These are phyloP conservation scores for Naumovozyma dairenensis DNA, from an alignment of 805 yeast genomes.

Conservation along the genomic window DNA sequence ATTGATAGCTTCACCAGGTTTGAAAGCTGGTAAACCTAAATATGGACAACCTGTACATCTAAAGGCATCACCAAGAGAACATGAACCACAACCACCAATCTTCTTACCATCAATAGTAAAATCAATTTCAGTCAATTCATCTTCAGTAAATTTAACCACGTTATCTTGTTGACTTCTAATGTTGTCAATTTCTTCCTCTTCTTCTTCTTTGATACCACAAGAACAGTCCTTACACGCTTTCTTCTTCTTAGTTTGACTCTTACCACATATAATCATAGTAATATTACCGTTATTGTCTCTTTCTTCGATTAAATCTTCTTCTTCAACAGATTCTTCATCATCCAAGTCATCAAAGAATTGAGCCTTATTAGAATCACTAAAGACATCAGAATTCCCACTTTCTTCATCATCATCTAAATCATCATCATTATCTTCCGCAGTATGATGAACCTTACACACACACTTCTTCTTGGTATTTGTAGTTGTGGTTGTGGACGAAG, in stretches of 20 bases:
- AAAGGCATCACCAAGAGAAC: constrained; percentile 96
- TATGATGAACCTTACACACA: constrained; percentile 17
- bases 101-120: constrained; percentile 89
- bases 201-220: constrained; percentile 88
- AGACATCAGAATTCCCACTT: constrained; percentile 35
- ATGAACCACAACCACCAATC: constrained; percentile 95
- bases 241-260: constrained; percentile 33
- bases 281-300: constrained; percentile 4
- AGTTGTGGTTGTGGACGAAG: neutral
- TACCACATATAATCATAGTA: constrained; percentile 26
- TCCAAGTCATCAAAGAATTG: constrained; percentile 41
- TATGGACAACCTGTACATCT: constrained; percentile 98
- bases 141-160: constrained; percentile 36
- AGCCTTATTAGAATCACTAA: constrained; percentile 37
- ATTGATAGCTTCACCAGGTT: constrained; percentile 87
- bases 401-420: constrained; percentile 27
- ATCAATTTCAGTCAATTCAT: constrained; percentile 82
- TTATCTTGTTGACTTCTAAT: constrained; percentile 26
- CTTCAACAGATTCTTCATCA: constrained; percentile 46
- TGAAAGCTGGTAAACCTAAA: constrained; percentile 94
- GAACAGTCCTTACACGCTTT: constrained; percentile 98
- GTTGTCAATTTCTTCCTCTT: constrained; percentile 45
- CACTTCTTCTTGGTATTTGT: constrained; percentile 4
- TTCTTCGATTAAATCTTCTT: constrained; percentile 43
- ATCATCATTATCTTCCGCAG: constrained; percentile 26